Evolutionary conservation across 2,329 filamentous ascomycete genomes (phyloP), one percentile per base, ranked within the genome.

Genomic region (Mycosphaerelloides madeirae): DNA sequence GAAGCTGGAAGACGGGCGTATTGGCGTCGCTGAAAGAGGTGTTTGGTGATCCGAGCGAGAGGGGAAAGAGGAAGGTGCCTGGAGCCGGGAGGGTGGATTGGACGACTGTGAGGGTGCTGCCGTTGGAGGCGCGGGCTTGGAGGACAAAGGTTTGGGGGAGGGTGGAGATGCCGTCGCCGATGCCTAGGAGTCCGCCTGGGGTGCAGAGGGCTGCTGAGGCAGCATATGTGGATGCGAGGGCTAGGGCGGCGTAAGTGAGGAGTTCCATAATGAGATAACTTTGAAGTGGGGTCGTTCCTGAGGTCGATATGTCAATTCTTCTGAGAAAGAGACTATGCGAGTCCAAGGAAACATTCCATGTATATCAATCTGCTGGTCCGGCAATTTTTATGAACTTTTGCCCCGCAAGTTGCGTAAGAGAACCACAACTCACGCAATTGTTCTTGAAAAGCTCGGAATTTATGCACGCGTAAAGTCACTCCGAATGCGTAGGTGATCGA

Each of bases 21-120:
- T n/a, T 32, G 15, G 15, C 18, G 29, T 16, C 18, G n/a, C 19
- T 8, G 29, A 33, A 29, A 12, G 6, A 4, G 5, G 16, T 19
- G 28, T 33, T 22, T 5, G 2, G 6, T 9, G 5, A 5, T 28
- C 38, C 38, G 25, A 41, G 15, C 11, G 16, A 41, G n/a, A 41
- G 38, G 3, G 38, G 31, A 9, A 41, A 31, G 29, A 41, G 32
- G 38, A 41, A 41, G 38, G 28, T 22, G 12, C 38, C 38, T 16
- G 29, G 19, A 4, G 12, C 3, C 15, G 38, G 38, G 5, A 31
- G 8, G 14, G n/a, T 11, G 6, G 5, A 8, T 14, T 34, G 16
- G 3, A 41, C 38, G 6, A 41, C 38, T n/a, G 38, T 28, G 19
- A 31, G 29, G 5, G 16, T 16, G 14, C 6, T 33, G 28, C 38